phyloP scores from a whole-genome alignment of 331 rosid species.

The Malus hybrid region DNA sequence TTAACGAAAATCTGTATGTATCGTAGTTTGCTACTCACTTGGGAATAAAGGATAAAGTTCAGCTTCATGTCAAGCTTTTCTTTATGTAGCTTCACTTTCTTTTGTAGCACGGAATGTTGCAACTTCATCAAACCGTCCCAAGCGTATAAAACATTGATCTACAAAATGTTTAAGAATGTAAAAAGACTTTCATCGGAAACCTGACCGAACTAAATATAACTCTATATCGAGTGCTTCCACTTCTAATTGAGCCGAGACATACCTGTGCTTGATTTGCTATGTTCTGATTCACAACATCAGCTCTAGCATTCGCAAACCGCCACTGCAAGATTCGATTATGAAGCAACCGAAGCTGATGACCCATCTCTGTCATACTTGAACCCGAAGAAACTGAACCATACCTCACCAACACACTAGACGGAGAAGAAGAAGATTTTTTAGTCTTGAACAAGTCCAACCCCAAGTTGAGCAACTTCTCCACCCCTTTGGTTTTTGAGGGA shows the following conservation, averaged over 20 bases:
- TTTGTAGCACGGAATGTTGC: constrained; percentile 38
- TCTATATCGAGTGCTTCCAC: not conserved
- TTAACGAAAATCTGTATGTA: not conserved
- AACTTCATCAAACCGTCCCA: constrained; percentile 37
- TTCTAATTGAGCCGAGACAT: not conserved
- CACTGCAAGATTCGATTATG: constrained; percentile 56
- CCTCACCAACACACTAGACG: constrained; percentile 18
- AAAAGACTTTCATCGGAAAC: not conserved
- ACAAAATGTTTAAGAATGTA: not conserved
- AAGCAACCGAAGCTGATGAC: constrained; percentile 48
- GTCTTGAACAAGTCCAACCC: constrained; percentile 64
- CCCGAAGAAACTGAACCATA: not conserved
- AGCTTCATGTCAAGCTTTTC: constrained; percentile 62
- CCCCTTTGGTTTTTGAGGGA: constrained; percentile 34
- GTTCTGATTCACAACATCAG: constrained; percentile 27
- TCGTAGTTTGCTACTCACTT: constrained; percentile 34
- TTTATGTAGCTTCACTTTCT: constrained; percentile 47
- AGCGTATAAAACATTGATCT: constrained; percentile 38
- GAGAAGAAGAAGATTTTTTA: constrained; percentile 28
- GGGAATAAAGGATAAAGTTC: constrained; percentile 42
- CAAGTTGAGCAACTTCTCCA: constrained; percentile 53
- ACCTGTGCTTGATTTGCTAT: constrained; percentile 37
- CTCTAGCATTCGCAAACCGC: constrained; percentile 58
- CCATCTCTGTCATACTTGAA: constrained; percentile 13
- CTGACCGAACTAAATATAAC: too few species aligned